Evolutionary conservation across 2,329 filamentous ascomycete genomes (phyloP), one percentile per base, ranked within the genome.

Genomic region (Byssochlamys sp.): DNA sequence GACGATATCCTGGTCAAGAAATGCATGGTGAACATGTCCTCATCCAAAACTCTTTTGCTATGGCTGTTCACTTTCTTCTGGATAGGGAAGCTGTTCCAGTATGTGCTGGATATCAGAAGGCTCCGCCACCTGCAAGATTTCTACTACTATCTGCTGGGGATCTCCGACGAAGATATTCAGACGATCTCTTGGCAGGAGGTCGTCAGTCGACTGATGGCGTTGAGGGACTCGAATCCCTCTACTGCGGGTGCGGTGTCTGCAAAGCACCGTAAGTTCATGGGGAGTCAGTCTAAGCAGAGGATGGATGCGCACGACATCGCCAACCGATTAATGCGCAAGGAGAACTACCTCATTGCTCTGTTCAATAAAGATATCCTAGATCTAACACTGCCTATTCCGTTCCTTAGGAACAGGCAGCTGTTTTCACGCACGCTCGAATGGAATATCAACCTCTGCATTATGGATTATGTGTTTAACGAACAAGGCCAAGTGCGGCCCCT

Each of bases 261-360:
- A 10, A 76, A 78, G 60, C 81, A 82, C 62, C 80, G 82, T 59
- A 82, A 80, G 61, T 84, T 82, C 59, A 80, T 92, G 61, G 88
- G 89, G 52, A 91, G 86, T 58, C 90, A 95, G 69, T 95, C 90
- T 25, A 95, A 96, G 71, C 90, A 97, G 74, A 83, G 92, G 61
- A 86, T 99, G 65, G 94, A 96, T 73, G 94, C 94, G 10, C 90
- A 96, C 66, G 94, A 96, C 68, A 97, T 99, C 70, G 94, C 94
- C 5, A 99, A 97, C 69, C 85, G 94, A 31, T 76, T 99, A 52
- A 97, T 99, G 94, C 87, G 94, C 59, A 88, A 90, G 68, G 92
- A 96, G 61, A 99, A 99, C 68, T 99, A 96, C 66, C 83, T 96
- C 61, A 96, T 99, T 66, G 94, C 94, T 3, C 80, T 99, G 66